Conservation (phyloP, 2,329 filamentous ascomycete genomes). For the Lithohypha guttulata region DNA sequence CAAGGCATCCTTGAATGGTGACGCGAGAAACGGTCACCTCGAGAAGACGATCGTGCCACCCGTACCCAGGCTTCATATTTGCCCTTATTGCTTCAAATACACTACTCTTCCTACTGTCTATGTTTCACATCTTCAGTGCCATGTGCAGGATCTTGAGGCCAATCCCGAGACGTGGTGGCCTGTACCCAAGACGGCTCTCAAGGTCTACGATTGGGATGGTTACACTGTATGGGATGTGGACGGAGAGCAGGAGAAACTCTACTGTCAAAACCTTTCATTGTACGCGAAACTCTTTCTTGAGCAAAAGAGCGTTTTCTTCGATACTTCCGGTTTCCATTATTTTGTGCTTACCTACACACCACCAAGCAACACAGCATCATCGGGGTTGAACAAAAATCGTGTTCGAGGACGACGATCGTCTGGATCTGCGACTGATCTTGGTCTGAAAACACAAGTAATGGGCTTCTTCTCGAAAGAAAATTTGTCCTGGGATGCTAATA, state of each 20-base stretch:
- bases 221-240: slow-evolving; percentile 91
- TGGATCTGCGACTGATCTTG: slow-evolving; percentile 23
- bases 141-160: slow-evolving; percentile 22
- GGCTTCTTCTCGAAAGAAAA: slow-evolving; percentile 99
- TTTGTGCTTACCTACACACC: slow-evolving; percentile 71
- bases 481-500: slow-evolving; percentile 97
- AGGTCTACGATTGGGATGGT: slow-evolving; percentile 67
- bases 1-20: slow-evolving; percentile 13
- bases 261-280: slow-evolving; percentile 88
- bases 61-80: slow-evolving; percentile 59
- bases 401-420: slow-evolving; percentile 17
- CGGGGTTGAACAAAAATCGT: slow-evolving; percentile 12
- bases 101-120: slow-evolving; percentile 38
- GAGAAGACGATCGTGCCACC: slow-evolving; percentile 11
- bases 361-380: slow-evolving; percentile 5
- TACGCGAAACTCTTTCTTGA: slow-evolving; percentile 97
- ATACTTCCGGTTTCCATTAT: slow-evolving; percentile 88
- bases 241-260: slow-evolving; percentile 76
- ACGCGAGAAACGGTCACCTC: slow-evolving; percentile 22
- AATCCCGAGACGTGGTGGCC: slow-evolving; percentile 30
- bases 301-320: slow-evolving; percentile 97
- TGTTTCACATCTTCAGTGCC: slow-evolving; percentile 42
- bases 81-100: slow-evolving; percentile 91
- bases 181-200: slow-evolving; percentile 51
- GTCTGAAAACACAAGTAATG: slow-evolving; percentile 47